A percentile compares a stretch with the other conserved stretches of the same genome.
phyloP scores from a whole-genome alignment of 2,329 filamentous ascomycete genomes.

The Neofusicoccum parvum region DNA sequence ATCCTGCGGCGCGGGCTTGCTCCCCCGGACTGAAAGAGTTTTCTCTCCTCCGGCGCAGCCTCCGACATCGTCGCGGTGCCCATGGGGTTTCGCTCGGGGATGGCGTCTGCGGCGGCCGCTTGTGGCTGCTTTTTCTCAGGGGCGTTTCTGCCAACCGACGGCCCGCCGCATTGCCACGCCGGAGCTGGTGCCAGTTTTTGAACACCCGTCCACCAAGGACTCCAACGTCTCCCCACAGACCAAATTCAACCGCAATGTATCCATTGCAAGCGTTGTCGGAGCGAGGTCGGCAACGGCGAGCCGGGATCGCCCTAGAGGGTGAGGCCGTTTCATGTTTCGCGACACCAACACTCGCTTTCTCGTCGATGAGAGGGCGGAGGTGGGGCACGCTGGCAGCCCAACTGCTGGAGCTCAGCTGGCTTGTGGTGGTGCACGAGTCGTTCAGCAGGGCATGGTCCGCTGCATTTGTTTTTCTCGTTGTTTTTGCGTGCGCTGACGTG shows the following conservation, averaged over 20 bases:
- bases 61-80: neutral
- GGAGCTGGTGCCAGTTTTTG: neutral
- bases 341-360: neutral
- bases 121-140: neutral
- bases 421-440: too few relatives aligned
- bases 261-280: constrained; percentile 1
- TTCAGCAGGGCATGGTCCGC: too few relatives aligned
- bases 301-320: neutral
- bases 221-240: neutral
- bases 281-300: neutral
- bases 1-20: too few relatives aligned
- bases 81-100: neutral
- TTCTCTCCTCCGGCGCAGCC: neutral
- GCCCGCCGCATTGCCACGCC: neutral
- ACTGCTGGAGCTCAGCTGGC: neutral
- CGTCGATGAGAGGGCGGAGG: neutral
- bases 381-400: neutral
- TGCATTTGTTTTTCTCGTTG: too few relatives aligned
- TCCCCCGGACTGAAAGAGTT: neutral
- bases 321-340: neutral
- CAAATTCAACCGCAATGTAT: neutral
- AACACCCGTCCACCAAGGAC: neutral
- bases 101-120: neutral
- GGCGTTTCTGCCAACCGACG: neutral
- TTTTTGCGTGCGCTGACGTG: too few relatives aligned